Conservation (phyloP, 257 asterid genomes). For the Lycium ferocissimum region DNA sequence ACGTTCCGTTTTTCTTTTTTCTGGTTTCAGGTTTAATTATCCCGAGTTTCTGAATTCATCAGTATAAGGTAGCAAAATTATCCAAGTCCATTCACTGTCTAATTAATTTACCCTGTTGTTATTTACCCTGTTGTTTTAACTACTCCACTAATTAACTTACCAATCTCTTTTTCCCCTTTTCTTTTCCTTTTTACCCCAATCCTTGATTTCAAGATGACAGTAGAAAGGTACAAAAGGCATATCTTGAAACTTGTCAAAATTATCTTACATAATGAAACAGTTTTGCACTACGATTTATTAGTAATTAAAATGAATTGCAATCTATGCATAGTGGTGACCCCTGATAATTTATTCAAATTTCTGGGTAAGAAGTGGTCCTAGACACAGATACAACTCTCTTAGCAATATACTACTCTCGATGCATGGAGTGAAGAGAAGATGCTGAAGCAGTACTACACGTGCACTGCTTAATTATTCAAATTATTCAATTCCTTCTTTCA, state of each 20-base stretch:
- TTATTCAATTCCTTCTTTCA: conserved; percentile 3
- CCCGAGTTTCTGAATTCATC: background rate
- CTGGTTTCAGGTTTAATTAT: background rate
- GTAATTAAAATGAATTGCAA: background rate
- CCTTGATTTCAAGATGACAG: conserved; percentile 17
- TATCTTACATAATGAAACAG: background rate
- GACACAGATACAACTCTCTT: background rate
- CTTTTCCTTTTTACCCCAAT: background rate
- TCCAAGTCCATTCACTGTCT: background rate
- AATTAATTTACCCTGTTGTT: background rate
- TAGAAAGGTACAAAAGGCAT: background rate
- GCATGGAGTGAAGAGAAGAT: background rate
- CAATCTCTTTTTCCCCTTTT: background rate
- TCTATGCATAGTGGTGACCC: background rate
- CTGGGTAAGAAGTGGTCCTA: background rate
- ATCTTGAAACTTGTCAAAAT: background rate
- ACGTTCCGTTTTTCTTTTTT: background rate
- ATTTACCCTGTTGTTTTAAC: background rate
- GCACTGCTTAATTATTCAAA: background rate
- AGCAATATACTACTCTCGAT: background rate
- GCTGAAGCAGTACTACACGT: background rate
- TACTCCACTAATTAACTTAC: background rate
- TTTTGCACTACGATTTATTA: conserved; percentile 16
- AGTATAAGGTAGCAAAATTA: background rate
- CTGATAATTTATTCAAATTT: background rate